phyloP scores from a whole-genome alignment of 768 basidiomycete genomes.

The Coprinopsis marcescibilis region DNA sequence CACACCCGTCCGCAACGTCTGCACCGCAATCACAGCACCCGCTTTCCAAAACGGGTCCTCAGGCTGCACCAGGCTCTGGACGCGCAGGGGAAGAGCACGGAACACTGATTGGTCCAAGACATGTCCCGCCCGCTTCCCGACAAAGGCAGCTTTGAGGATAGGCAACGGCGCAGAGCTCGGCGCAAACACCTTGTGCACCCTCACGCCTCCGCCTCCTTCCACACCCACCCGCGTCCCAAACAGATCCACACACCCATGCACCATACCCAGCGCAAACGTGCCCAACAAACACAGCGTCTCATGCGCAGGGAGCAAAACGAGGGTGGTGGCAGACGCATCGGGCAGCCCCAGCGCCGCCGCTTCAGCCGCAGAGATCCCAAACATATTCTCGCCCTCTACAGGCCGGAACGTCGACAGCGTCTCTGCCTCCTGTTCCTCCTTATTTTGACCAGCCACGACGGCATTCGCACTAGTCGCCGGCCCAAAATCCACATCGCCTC shows the following conservation, averaged over 20 bases:
- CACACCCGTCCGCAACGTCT: constrained; percentile 53
- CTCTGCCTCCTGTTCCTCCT: too few species aligned
- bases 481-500: too few species aligned
- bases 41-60: too few species aligned
- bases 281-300: constrained; percentile 70
- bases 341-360: constrained; percentile 17
- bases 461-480: too few species aligned
- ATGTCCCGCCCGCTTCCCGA: too few species aligned
- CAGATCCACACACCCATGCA: constrained; percentile 55
- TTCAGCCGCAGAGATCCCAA: constrained; percentile 38
- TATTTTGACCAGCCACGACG: too few species aligned
- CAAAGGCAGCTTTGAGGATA: constrained; percentile 24
- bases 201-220: too few species aligned
- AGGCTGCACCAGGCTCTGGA: too few species aligned
- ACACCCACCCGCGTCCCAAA: constrained; percentile 24
- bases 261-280: constrained; percentile 50
- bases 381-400: constrained; percentile 36
- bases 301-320: constrained; percentile 39
- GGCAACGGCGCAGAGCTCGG: constrained; percentile 79
- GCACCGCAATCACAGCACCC: constrained; percentile 45
- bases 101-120: too few species aligned
- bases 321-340: constrained; percentile 21
- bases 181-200: constrained; percentile 58
- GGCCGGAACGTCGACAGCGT: constrained; percentile 49
- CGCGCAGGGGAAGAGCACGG: too few species aligned